Evolutionary conservation across 164 flowering plant species (phyloP).

Genomic region (Hamamelis virginiana): DNA sequence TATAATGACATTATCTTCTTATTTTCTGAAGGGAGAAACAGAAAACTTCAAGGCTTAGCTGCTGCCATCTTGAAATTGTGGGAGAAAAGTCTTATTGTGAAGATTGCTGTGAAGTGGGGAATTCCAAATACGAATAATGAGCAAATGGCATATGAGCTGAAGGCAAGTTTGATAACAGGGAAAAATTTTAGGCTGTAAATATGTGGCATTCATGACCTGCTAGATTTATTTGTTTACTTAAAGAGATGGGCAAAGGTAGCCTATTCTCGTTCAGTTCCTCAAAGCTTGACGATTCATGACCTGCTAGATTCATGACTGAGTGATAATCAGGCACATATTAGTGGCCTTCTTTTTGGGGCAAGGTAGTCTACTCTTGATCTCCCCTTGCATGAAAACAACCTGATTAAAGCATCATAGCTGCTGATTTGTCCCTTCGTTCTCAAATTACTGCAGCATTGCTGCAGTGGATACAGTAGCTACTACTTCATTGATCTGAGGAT

Average conservation of each 20-base stretch:
- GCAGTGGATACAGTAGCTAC: not conserved
- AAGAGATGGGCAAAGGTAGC: not conserved
- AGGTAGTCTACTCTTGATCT: not conserved
- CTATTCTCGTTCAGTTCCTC: not conserved
- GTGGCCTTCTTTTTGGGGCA: not conserved
- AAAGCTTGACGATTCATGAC: no score
- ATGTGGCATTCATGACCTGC: not conserved
- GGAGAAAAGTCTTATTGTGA: slow-evolving; percentile 78
- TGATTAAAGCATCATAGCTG: not conserved
- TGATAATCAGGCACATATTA: not conserved
- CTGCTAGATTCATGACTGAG: not conserved
- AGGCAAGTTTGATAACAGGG: slow-evolving; percentile 52
- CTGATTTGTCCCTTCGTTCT: not conserved
- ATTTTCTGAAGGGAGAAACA: slow-evolving; percentile 71
- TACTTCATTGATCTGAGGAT: not conserved
- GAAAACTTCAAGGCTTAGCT: slow-evolving; percentile 87
- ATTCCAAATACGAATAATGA: slow-evolving; percentile 64
- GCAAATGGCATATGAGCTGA: slow-evolving; percentile 87
- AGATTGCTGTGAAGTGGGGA: slow-evolving; percentile 91
- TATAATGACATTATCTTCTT: slow-evolving; percentile 2
- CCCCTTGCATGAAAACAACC: not conserved
- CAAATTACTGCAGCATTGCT: not conserved
- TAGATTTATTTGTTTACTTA: no score
- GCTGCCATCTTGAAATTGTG: slow-evolving; percentile 83
- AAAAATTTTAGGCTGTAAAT: not conserved